Evolutionary conservation across 2,329 filamentous ascomycete species (phyloP), one percentile per base, ranked within the genome.

Genomic region (Aureobasidium sp.): DNA sequence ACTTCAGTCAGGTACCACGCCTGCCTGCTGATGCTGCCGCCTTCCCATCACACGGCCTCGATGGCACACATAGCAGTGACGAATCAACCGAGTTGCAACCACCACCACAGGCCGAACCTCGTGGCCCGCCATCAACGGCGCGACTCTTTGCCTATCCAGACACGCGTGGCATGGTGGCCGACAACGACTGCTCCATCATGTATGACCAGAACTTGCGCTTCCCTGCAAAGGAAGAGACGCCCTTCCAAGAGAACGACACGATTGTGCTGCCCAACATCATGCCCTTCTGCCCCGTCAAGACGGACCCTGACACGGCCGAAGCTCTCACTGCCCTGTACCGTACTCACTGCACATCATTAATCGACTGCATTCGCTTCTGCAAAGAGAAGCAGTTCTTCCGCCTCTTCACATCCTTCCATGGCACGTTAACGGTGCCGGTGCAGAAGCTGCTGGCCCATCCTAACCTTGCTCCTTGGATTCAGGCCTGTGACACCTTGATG

Each of bases 361-460:
- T 99, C 36, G 94, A 99, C 74, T 93, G 91, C 68, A 91, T 99
- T 64, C 89, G 94, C 34, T 97, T 90, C 73, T 97, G 93, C 80
- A 95, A 94, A 71, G 91, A 97, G 74, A 96, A 96, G 76, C 93
- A 91, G 7, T 96, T 99, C 73, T 96, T 96, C 72, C 90, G 95
- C 66, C 83, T 97, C 16, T 96, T 95, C 72, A 92, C 89, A 6
- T 94, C 93, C 1, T 97, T 99, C 73, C 91, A 96, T 70, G 94
- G 94, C 61, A 97, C 92, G 2, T 83, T 99, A 69, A 99, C 94
- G 0, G 95, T 97, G 74, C 94, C 94, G 6, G 93, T 97, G 3
- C 91, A 97, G 73, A 97, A 95, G 74, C 78, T 99, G 2, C 88
- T 99, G 69, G 86, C 86, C 15, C 86, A 96, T 69, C 86, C 88